Base-by-base conservation (phyloP, 176 grass and related monocot genomes). In the Bothriochloa decipiens region DNA sequence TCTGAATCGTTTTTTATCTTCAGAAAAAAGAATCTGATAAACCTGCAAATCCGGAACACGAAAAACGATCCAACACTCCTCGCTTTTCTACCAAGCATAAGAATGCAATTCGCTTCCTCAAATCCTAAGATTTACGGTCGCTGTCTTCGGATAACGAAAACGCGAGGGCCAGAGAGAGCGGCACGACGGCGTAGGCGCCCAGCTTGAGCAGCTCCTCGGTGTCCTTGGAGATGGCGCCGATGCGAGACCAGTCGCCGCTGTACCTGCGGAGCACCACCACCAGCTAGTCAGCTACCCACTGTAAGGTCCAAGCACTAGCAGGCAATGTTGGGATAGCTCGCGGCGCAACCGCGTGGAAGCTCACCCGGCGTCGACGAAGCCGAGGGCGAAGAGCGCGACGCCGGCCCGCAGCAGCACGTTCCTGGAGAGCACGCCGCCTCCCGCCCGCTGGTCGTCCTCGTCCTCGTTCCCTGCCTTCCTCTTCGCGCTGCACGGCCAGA, bases 301-400 rank as follows among this genome's bases (percentile, higher is more conserved):
- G 4, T 10, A 9, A 13, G 7, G 11, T 29, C 61, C 7, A 11
- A 13, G 9, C 60, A 32, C 29, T 32, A 11, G 41, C 10, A 45
- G 42, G 25, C 73, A 18, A 33, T 18, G 69, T 49, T 11, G 43
- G 55, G 7, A 58, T 58, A 5, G 8, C 6, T 42, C 35, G 17
- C 49, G 50, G 50, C 17, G 47, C 36, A 33, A 22, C 50, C n/a
- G 28, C n/a, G 13, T 15, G 15, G 0, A 33, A n/a, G 41, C 53
- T 90, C 79, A 95, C 95, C 95, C 92, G 69, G 95, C 95, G 63
- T 98, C 92, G 72, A 98, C 70, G 86, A 98, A 98, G 61, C 92
- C 91, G 46, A 98, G 95, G 63, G 78, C 91, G 79, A 92, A 93
- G 62, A 91, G 37, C 65, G 80, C 92, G 82, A 81, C 79, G 82